These are phyloP conservation scores for Tuber umbilicatum DNA, from an alignment of 495 filamentous ascomycete genomes.

Conservation along the genomic window DNA sequence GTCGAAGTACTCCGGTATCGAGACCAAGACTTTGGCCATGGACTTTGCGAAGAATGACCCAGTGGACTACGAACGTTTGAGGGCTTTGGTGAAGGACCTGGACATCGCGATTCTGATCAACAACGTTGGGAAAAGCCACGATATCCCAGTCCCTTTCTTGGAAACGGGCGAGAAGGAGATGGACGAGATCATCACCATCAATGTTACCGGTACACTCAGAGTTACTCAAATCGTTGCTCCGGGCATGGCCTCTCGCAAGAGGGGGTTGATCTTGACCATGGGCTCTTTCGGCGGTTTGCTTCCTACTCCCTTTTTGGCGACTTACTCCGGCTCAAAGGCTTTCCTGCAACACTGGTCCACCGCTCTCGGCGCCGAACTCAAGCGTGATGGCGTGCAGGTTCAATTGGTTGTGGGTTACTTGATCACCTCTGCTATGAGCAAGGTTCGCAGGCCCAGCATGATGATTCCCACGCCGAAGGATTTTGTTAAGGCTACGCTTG, in stretches of 20 bases:
- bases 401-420: slow-evolving; percentile 84
- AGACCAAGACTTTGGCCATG: slow-evolving; percentile 75
- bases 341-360: slow-evolving; percentile 97
- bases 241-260: slow-evolving; percentile 71
- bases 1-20: slow-evolving; percentile 54
- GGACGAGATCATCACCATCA: slow-evolving; percentile 84
- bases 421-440: slow-evolving; percentile 91
- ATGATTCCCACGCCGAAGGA: slow-evolving; percentile 71
- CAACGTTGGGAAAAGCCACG: slow-evolving; percentile 92
- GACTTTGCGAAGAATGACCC: slow-evolving; percentile 77
- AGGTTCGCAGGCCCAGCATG: slow-evolving; percentile 69
- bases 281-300: slow-evolving; percentile 86
- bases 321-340: slow-evolving; percentile 95
- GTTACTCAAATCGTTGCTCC: slow-evolving; percentile 79
- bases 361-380: slow-evolving; percentile 75
- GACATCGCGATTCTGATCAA: slow-evolving; percentile 89
- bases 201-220: slow-evolving; percentile 80
- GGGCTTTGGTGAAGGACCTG: slow-evolving; percentile 58
- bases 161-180: slow-evolving; percentile 72
- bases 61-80: slow-evolving; percentile 66
- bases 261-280: slow-evolving; percentile 92
- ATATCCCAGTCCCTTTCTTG: slow-evolving; percentile 82
- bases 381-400: slow-evolving; percentile 69
- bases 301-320: slow-evolving; percentile 87
- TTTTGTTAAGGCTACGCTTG: slow-evolving; percentile 72